Percentiles rank a stretch among this genome's conserved stretches.
These are phyloP conservation scores for Mycena kentingensis DNA, from an alignment of 768 basidiomycete genomes.

Conservation along the genomic window DNA sequence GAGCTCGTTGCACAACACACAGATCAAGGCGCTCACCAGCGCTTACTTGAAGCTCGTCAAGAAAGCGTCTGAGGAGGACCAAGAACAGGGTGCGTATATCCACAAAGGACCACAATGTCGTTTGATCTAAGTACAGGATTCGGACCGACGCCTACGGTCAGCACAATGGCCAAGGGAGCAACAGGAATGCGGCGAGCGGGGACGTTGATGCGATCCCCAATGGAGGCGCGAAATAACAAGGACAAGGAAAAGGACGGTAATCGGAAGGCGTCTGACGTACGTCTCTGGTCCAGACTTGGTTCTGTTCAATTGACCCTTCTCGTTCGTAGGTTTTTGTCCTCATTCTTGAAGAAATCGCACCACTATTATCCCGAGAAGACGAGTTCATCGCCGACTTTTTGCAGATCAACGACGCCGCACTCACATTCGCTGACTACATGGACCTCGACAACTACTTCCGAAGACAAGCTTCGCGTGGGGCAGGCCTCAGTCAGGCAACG, in stretches of 20 bases:
- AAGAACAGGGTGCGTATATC: constrained; percentile 61
- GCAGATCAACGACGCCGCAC: constrained; percentile 83
- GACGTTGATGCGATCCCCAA: constrained; percentile 79
- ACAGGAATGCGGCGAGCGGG: constrained; percentile 78
- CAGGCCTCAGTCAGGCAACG: constrained; percentile 67
- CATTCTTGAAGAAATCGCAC: constrained; percentile 74
- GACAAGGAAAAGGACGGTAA: constrained; percentile 70
- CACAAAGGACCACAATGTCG: neutral
- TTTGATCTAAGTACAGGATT: constrained; percentile 43
- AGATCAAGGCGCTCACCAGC: constrained; percentile 75
- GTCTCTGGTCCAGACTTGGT: neutral
- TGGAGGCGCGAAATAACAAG: constrained; percentile 60
- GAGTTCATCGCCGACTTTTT: constrained; percentile 91
- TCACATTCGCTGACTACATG: constrained; percentile 96
- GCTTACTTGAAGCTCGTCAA: constrained; percentile 61
- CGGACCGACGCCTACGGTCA: constrained; percentile 39
- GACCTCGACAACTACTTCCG: constrained; percentile 92
- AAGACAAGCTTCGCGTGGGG: constrained; percentile 79
- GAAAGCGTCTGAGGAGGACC: constrained; percentile 70
- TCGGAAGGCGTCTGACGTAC: constrained; percentile 71
- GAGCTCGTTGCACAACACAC: constrained; percentile 78
- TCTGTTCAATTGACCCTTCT: neutral
- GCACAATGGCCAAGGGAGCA: constrained; percentile 47
- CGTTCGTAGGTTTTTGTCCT: constrained; percentile 66
- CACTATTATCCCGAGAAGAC: constrained; percentile 79